Conservation (phyloP, 2,329 filamentous ascomycete species). For the Bipolaris cookei region DNA sequence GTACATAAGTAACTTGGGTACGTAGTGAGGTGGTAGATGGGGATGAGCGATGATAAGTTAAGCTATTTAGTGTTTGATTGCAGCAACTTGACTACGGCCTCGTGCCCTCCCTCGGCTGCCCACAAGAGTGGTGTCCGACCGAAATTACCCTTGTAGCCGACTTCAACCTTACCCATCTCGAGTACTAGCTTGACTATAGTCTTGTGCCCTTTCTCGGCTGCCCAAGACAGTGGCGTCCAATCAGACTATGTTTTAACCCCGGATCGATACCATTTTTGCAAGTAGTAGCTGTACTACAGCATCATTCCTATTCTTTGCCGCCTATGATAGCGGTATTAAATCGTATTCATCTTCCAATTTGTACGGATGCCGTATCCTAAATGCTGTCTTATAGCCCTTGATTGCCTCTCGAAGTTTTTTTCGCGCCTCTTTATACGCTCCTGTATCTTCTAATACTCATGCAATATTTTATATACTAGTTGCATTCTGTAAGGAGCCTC, state of each 20-base stretch:
- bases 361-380: constrained; percentile 7
- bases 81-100: neutral
- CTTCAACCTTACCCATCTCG: neutral
- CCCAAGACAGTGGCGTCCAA: neutral
- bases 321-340: constrained; percentile 12
- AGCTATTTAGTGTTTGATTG: neutral
- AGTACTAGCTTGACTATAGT: neutral
- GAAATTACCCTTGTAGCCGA: neutral
- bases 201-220: neutral
- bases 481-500: neutral
- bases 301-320: constrained; percentile 10
- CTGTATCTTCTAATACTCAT: neutral
- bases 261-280: constrained; percentile 7
- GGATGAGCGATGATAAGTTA: neutral
- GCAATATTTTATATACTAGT: neutral
- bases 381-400: constrained; percentile 1
- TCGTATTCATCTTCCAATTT: constrained; percentile 4
- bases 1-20: neutral
- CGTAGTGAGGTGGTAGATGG: neutral
- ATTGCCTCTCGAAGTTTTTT: constrained; percentile 9
- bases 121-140: neutral
- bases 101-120: neutral
- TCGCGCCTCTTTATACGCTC: constrained; percentile 1
- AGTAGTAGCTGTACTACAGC: constrained; percentile 12
- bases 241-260: constrained; percentile 2